Evolutionary conservation across 169 alveolate species (phyloP).

Genomic region (Perkinsus olseni): DNA sequence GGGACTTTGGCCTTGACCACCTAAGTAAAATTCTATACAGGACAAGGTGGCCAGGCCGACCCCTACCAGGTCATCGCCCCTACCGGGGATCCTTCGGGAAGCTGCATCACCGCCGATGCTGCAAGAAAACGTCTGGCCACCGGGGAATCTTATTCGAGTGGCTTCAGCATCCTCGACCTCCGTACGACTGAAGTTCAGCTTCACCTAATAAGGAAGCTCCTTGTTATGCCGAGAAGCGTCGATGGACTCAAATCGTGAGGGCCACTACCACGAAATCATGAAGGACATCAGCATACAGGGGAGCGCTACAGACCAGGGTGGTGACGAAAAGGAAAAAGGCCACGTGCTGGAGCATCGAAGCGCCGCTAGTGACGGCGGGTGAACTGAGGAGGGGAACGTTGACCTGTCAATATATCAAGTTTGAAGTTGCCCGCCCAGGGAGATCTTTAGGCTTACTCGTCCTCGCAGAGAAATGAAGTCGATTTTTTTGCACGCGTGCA

Average conservation of each 20-base stretch:
- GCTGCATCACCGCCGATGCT: neutral
- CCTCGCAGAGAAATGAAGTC: neutral
- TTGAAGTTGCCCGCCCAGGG: too few relatives aligned
- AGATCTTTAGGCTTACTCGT: neutral
- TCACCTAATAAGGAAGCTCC: neutral
- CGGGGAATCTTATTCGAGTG: neutral
- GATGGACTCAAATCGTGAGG: too few relatives aligned
- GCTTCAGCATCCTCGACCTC: neutral
- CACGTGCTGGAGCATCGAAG: too few relatives aligned
- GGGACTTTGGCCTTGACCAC: neutral
- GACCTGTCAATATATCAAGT: too few relatives aligned
- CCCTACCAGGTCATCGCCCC: neutral
- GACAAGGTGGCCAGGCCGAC: neutral
- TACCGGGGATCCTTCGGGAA: neutral
- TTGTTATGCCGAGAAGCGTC: neutral
- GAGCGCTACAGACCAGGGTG: neutral
- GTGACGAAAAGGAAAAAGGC: too few relatives aligned
- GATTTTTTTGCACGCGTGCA: neutral
- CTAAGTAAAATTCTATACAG: neutral
- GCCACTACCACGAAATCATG: neutral
- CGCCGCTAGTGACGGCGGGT: too few relatives aligned
- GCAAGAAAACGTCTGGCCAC: neutral
- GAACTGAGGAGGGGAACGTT: too few relatives aligned
- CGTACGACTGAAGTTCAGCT: neutral
- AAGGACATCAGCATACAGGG: neutral